phyloP scores from a whole-genome alignment of 768 basidiomycete species.

The Naganishia vaughanmartiniae region DNA sequence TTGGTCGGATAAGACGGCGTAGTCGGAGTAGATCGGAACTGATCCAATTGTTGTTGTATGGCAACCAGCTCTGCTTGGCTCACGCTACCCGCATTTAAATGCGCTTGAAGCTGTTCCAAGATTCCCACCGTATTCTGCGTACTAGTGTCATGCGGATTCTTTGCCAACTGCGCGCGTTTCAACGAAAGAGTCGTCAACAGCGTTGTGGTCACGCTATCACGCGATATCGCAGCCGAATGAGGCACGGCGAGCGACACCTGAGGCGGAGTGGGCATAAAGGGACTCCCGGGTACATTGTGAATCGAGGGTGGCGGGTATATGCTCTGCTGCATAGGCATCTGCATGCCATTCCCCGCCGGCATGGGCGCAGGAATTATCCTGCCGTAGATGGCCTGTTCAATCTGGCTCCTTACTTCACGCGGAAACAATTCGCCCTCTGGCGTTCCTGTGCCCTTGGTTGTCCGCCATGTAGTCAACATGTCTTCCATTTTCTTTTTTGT shows the following conservation, averaged over 20 bases:
- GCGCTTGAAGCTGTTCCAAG: slow-evolving; percentile 25
- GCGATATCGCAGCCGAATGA: slow-evolving; percentile 20
- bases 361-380: slow-evolving; percentile 25
- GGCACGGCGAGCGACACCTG: slow-evolving; percentile 2
- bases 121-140: slow-evolving; percentile 9
- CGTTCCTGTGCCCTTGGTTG: slow-evolving; percentile 69
- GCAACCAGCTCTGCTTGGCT: slow-evolving; percentile 48
- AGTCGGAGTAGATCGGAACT: slow-evolving; percentile 24
- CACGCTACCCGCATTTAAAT: slow-evolving; percentile 55
- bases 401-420: slow-evolving; percentile 68
- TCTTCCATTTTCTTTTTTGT: slow-evolving; percentile 96
- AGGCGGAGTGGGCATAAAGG: slow-evolving; percentile 29
- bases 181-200: slow-evolving; percentile 2
- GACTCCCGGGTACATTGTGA: slow-evolving; percentile 5
- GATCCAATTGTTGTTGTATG: slow-evolving; percentile 51
- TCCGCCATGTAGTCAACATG: slow-evolving; percentile 92
- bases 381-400: slow-evolving; percentile 62
- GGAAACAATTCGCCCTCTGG: slow-evolving; percentile 71
- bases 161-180: slow-evolving; percentile 10
- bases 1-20: neutral
- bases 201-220: slow-evolving; percentile 33
- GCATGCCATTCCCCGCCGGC: neutral
- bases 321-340: slow-evolving; percentile 14
- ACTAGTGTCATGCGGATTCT: slow-evolving; percentile 17
- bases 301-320: slow-evolving; percentile 9